Evolutionary conservation across 495 filamentous ascomycete genomes (phyloP), one percentile per base, ranked within the genome.

Genomic region (Podospora comata): DNA sequence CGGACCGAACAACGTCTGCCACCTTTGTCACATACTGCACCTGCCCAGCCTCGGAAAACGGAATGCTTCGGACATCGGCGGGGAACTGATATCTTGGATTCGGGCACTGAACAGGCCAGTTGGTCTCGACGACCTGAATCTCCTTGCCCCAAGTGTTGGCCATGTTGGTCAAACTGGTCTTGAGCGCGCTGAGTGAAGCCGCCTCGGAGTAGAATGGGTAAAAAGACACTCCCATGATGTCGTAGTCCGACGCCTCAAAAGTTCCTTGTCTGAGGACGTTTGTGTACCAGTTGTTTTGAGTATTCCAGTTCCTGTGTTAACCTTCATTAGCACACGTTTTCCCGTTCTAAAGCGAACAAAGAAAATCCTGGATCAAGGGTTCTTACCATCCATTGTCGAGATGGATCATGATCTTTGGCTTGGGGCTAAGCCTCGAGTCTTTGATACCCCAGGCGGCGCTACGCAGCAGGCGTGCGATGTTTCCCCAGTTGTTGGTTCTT

Each of bases 151-250:
- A 91, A 3, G 75, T 79, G 60, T 78, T 80, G 34, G 84, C 81
- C 80, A 91, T 83, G 65, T 88, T 87, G 2, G 75, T 81, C 66
- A 91, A 71, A 69, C 83, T 86, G 1, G 77, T 79, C 72, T 84
- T 81, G 68, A 91, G 82, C 16, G 82, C 75, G 0, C 83, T 72
- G 4, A 91, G 82, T 0, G 84, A 88, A 19, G 88, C 88, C 19
- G 68, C 75, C 0, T 77, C 75, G 72, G 79, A 82, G 67, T 85
- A 91, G 79, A 90, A 92, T 6, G 89, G 89, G 78, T 91, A 91
- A 76, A 86, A 91, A 0, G 87, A 89, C 2, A 91, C 85, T 15
- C 88, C 89, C 76, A 91, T 89, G 70, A 87, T 82, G 76, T 91
- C 89, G 67, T 87, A 90, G 71, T 90, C 88, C 2, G 84, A 78